Evolutionary conservation across 371 early-diverging fungal genomes (phyloP), one percentile per base, ranked within the genome.

Genomic region (Rhizopus stolonifer): DNA sequence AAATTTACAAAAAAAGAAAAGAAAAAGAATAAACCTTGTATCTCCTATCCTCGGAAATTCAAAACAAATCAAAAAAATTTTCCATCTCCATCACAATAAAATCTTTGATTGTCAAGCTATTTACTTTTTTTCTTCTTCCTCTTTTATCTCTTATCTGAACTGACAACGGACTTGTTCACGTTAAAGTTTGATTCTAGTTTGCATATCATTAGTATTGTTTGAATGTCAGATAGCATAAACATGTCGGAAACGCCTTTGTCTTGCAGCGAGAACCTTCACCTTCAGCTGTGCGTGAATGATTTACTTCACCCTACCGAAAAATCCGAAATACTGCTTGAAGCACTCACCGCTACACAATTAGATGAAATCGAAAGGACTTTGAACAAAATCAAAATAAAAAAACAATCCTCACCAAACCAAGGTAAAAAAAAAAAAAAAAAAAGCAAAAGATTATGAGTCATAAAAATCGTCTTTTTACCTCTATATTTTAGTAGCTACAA

Each of bases 291-390:
- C 47, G 50, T 63, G 21, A 63, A 63, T 54, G 64, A 63, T 54
- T 58, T 63, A 26, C 64, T 63, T 47, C 58, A 63, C 38, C 64
- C 64, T 2, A 63, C 64, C 11, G 64, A 63, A 51, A 58, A 58
- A 47, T 63, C 64, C 29, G 64, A 58, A 52, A 46, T 46, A 29
- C 26, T 64, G 17, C 48, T 64, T 19, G 64, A 64, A 54, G 59
- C 52, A 33, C 46, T 64, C 15, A 59, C 64, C 19, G 38, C 64
- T n/a, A 46, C 59, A 15, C 64, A 64, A 17, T 44, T 64, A 14
- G 60, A 64, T 32, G 58, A 63, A 54, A 63, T 63, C 38, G 64
- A 63, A 52, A 58, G 50, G 34, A 63, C 64, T 14, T 31, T 63
- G 14, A 19, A 23, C 9, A 63, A 63, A 51, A 63, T 63, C 10